Evolutionary conservation across 2,329 filamentous ascomycete genomes (phyloP).

Genomic region (Zarea fungicola): DNA sequence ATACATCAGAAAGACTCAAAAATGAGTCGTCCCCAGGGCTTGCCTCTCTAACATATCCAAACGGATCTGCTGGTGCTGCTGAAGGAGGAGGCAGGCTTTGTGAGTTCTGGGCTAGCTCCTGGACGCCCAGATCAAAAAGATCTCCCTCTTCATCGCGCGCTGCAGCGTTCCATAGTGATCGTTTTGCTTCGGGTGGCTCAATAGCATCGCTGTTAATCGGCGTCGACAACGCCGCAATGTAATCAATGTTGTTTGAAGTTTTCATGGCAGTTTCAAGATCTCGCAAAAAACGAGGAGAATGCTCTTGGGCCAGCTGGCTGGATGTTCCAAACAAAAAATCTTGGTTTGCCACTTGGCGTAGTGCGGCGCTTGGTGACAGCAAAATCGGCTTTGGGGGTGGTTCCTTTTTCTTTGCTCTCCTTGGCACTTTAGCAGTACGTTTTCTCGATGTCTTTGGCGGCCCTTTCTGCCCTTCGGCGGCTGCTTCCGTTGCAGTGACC

Average conservation of each 20-base stretch:
- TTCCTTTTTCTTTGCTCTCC: conserved; percentile 35
- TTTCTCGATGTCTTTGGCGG: conserved; percentile 17
- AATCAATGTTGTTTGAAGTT: conserved; percentile 45
- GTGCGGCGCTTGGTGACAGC: conserved; percentile 63
- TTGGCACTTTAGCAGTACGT: conserved; percentile 29
- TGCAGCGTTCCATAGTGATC: conserved; percentile 64
- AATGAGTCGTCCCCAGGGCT: conserved; percentile 19
- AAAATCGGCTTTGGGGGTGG: conserved; percentile 45
- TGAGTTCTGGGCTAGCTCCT: conserved; percentile 50
- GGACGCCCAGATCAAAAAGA: conserved; percentile 56
- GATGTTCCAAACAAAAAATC: conserved; percentile 82
- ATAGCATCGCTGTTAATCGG: conserved; percentile 34
- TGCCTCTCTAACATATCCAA: conserved; percentile 30
- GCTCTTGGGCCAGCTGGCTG: conserved; percentile 71
- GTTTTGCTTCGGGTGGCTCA: conserved; percentile 25
- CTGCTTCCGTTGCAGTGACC: not conserved
- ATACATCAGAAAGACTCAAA: conserved; percentile 21
- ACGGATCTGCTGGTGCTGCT: conserved; percentile 30
- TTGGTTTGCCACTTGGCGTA: conserved; percentile 61
- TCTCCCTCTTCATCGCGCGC: conserved; percentile 61
- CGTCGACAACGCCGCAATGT: conserved; percentile 36
- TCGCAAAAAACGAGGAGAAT: conserved; percentile 61
- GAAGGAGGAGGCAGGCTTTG: conserved; percentile 22
- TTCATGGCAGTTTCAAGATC: conserved; percentile 59
- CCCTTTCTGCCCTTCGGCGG: not conserved